Evolutionary conservation across 2,329 filamentous ascomycete species (phyloP).

Genomic region (Microcera coccophila): DNA sequence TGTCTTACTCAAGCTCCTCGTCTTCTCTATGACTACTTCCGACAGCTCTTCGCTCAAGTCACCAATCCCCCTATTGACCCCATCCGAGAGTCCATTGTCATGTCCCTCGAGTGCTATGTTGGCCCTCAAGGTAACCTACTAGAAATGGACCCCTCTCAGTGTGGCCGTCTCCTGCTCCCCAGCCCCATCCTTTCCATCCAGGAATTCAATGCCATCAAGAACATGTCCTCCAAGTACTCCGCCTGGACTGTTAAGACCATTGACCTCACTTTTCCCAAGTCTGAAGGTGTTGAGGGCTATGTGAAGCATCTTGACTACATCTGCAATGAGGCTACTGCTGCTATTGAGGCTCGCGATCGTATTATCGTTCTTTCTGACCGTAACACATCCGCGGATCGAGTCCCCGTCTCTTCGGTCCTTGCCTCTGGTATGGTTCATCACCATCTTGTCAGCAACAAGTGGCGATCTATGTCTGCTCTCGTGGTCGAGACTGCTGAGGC

Average conservation of each 20-base stretch:
- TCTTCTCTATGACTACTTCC: slow-evolving; percentile 92
- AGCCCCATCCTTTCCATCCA: slow-evolving; percentile 86
- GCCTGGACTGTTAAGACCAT: slow-evolving; percentile 87
- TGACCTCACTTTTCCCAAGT: slow-evolving; percentile 90
- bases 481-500: slow-evolving; percentile 92
- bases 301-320: slow-evolving; percentile 83
- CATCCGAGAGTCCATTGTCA: slow-evolving; percentile 94
- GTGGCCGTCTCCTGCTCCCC: slow-evolving; percentile 76
- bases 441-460: slow-evolving; percentile 91
- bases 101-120: slow-evolving; percentile 95
- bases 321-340: slow-evolving; percentile 77
- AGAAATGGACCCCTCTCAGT: slow-evolving; percentile 89
- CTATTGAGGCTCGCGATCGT: slow-evolving; percentile 77
- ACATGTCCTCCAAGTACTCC: slow-evolving; percentile 66
- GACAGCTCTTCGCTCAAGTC: slow-evolving; percentile 94
- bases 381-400: slow-evolving; percentile 74
- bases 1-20: slow-evolving; percentile 87
- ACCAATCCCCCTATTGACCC: slow-evolving; percentile 97
- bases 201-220: slow-evolving; percentile 84
- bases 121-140: slow-evolving; percentile 92
- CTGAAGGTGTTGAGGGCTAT: slow-evolving; percentile 77
- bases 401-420: slow-evolving; percentile 79
- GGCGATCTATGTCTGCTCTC: slow-evolving; percentile 82
- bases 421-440: slow-evolving; percentile 94
- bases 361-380: slow-evolving; percentile 88